A percentile compares a stretch with the other conserved stretches of the same genome.
These are phyloP conservation scores for Seiridium cupressi DNA, from an alignment of 2,329 filamentous ascomycete genomes.

Conservation along the genomic window DNA sequence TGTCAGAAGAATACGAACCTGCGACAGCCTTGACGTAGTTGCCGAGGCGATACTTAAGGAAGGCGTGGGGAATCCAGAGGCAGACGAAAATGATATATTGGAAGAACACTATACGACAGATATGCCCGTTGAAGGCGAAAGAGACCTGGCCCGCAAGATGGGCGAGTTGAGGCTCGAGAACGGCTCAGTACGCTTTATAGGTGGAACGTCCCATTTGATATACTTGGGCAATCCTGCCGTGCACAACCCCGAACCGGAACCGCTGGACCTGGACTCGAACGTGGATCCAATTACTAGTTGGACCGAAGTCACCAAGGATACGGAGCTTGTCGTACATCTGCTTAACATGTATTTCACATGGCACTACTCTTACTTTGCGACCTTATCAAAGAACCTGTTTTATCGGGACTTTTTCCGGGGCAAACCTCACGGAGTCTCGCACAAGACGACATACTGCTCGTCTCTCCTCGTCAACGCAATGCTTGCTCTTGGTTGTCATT, in stretches of 20 bases:
- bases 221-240: slow-evolving; percentile 61
- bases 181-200: slow-evolving; percentile 85
- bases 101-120: slow-evolving; percentile 39
- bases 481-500: slow-evolving; percentile 89
- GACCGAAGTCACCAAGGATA: slow-evolving; percentile 82
- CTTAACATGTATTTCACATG: slow-evolving; percentile 98
- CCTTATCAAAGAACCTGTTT: slow-evolving; percentile 81
- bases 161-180: slow-evolving; percentile 85
- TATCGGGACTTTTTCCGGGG: slow-evolving; percentile 81
- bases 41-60: slow-evolving; percentile 53
- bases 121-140: slow-evolving; percentile 58
- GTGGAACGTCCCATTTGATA: slow-evolving; percentile 90
- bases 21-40: slow-evolving; percentile 63
- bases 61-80: slow-evolving; percentile 30
- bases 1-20: slow-evolving; percentile 84
- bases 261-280: slow-evolving; percentile 46
- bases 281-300: slow-evolving; percentile 78
- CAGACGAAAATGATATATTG: slow-evolving; percentile 39
- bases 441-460: slow-evolving; percentile 75
- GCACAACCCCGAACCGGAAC: slow-evolving; percentile 37
- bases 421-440: slow-evolving; percentile 49
- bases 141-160: slow-evolving; percentile 88
- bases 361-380: slow-evolving; percentile 97
- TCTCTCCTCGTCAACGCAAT: slow-evolving; percentile 90
- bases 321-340: slow-evolving; percentile 77